Percentiles rank a stretch among this genome's conserved stretches.
These are phyloP conservation scores for Pseudopithomyces chartarum DNA, from an alignment of 2,329 filamentous ascomycete genomes.

Conservation along the genomic window DNA sequence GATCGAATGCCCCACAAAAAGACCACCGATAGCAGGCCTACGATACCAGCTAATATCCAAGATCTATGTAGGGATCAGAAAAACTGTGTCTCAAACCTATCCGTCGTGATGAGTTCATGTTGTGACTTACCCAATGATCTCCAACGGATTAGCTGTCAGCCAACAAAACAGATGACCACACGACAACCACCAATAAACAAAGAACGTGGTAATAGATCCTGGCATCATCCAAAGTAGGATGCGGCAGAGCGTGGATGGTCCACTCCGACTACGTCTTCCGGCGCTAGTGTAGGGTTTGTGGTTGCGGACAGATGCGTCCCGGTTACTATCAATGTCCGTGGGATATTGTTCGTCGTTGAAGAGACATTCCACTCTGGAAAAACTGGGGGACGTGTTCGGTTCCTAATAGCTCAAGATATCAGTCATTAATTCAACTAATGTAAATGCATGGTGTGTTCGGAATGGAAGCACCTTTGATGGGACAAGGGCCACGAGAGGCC, in stretches of 20 bases:
- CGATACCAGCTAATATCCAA: not conserved
- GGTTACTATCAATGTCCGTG: no score
- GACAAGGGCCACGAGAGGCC: no score
- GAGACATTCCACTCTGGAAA: no score
- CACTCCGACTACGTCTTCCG: not conserved
- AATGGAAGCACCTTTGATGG: no score
- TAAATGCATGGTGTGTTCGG: no score
- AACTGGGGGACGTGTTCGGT: no score
- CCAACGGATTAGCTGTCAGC: not conserved
- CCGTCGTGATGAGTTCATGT: not conserved
- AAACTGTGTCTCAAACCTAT: not conserved
- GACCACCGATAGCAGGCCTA: not conserved
- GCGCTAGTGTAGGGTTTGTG: not conserved
- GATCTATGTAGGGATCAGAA: not conserved
- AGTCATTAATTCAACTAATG: no score
- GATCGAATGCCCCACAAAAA: not conserved
- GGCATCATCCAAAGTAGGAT: not conserved
- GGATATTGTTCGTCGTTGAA: no score
- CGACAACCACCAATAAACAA: not conserved
- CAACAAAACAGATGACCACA: not conserved
- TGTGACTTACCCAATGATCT: not conserved
- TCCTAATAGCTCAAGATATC: no score
- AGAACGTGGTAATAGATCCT: not conserved
- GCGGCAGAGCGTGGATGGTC: not conserved
- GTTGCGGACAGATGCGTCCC: no score